Percentiles rank a stretch among this genome's conserved stretches.
phyloP scores from a whole-genome alignment of 1,284 basidiomycete genomes.

The Papiliotrema fonsecae region DNA sequence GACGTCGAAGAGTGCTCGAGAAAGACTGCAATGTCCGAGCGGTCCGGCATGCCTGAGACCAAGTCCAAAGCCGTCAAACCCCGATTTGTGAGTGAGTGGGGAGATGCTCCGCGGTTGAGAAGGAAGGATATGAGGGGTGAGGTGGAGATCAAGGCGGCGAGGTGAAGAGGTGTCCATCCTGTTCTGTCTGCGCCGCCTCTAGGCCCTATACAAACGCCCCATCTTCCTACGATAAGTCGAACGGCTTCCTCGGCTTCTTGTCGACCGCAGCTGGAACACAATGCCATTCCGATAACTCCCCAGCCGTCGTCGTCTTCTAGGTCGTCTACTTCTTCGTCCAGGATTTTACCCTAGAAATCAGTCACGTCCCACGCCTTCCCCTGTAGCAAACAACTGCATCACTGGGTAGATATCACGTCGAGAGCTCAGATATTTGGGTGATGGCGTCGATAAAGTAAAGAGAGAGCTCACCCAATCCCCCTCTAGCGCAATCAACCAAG shows the following conservation, averaged over 20 bases:
- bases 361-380: neutral
- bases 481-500: conserved; percentile 29
- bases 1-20: conserved; percentile 52
- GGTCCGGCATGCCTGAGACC: conserved; percentile 69
- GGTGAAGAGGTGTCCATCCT: conserved; percentile 94
- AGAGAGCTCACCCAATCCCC: conserved; percentile 30
- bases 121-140: conserved; percentile 87
- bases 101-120: conserved; percentile 83
- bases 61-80: conserved; percentile 80
- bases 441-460: neutral
- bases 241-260: conserved; percentile 83
- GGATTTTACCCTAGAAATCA: conserved; percentile 25
- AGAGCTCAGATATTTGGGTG: no score
- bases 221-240: conserved; percentile 69
- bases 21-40: conserved; percentile 71
- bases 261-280: conserved; percentile 66
- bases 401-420: no score
- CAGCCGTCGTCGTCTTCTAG: conserved; percentile 76
- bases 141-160: conserved; percentile 81
- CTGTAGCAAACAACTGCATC: no score
- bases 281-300: conserved; percentile 69
- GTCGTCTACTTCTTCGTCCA: conserved; percentile 27
- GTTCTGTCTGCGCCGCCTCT: conserved; percentile 22
- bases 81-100: conserved; percentile 65
- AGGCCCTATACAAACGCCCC: conserved; percentile 51